Percentiles rank a stretch among this genome's conserved stretches.
Evolutionary conservation across 352 stramenopile genomes (phyloP).

Genomic region (Globisporangium ultimum): DNA sequence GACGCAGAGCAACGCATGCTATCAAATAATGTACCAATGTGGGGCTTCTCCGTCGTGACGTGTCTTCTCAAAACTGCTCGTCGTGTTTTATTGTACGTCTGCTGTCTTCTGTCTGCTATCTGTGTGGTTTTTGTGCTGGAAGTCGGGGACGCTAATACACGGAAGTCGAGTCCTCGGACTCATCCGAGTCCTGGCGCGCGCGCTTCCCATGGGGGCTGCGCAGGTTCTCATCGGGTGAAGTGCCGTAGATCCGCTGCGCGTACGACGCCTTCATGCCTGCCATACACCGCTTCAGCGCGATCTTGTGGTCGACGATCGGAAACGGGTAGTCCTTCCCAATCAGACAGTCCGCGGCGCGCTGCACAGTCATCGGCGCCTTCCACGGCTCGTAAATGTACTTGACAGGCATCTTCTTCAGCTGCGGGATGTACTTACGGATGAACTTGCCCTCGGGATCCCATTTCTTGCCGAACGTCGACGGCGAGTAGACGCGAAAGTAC

Average conservation of each 20-base stretch:
- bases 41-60: no score
- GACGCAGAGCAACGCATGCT: no score
- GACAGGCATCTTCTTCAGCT: slow-evolving; percentile 73
- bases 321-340: slow-evolving; percentile 94
- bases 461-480: slow-evolving; percentile 94
- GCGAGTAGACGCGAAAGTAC: slow-evolving; percentile 97
- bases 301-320: slow-evolving; percentile 94
- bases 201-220: slow-evolving; percentile 8
- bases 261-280: slow-evolving; percentile 85
- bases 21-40: no score
- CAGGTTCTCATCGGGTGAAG: not conserved
- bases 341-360: slow-evolving; percentile 73
- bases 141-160: no score
- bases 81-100: no score
- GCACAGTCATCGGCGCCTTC: slow-evolving; percentile 89
- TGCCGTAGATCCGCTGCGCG: slow-evolving; percentile 21
- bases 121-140: no score
- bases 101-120: no score
- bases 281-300: slow-evolving; percentile 85
- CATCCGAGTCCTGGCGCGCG: slow-evolving; percentile 6
- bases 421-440: slow-evolving; percentile 92
- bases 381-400: slow-evolving; percentile 97
- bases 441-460: slow-evolving; percentile 92
- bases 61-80: no score
- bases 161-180: slow-evolving; percentile 7